phyloP scores from a whole-genome alignment of 495 filamentous ascomycete genomes.

The Neurospora pannonica region DNA sequence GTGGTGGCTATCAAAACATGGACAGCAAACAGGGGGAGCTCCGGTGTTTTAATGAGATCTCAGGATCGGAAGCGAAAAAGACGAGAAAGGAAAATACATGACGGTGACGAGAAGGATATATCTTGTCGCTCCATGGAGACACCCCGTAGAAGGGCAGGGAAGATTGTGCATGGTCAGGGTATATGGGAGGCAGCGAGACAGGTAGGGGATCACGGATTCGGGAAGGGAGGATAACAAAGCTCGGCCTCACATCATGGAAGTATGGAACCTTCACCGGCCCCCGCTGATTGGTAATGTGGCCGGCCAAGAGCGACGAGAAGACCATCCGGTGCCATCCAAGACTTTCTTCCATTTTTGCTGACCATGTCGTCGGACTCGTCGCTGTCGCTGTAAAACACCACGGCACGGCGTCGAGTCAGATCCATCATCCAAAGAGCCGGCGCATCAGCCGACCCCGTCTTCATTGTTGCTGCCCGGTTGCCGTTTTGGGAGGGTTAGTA shows the following conservation, averaged over 20 bases:
- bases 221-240: background rate
- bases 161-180: background rate
- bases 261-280: background rate
- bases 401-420: background rate
- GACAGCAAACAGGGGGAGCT: background rate
- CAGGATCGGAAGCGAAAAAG: background rate
- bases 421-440: background rate
- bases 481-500: background rate
- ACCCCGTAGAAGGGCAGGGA: background rate
- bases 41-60: background rate
- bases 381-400: background rate
- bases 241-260: background rate
- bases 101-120: background rate
- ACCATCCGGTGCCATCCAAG: background rate
- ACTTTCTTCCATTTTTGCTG: background rate
- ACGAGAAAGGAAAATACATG: background rate
- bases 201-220: background rate
- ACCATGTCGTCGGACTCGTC: background rate
- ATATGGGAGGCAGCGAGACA: background rate
- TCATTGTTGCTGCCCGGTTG: background rate
- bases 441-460: background rate
- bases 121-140: background rate
- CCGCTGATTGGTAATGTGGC: background rate
- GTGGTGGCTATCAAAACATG: background rate
- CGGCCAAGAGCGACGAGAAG: background rate